A percentile compares a stretch with the other conserved stretches of the same genome.
Evolutionary conservation across 257 asterid species (phyloP).

Genomic region (Schizonepeta tenuifolia): DNA sequence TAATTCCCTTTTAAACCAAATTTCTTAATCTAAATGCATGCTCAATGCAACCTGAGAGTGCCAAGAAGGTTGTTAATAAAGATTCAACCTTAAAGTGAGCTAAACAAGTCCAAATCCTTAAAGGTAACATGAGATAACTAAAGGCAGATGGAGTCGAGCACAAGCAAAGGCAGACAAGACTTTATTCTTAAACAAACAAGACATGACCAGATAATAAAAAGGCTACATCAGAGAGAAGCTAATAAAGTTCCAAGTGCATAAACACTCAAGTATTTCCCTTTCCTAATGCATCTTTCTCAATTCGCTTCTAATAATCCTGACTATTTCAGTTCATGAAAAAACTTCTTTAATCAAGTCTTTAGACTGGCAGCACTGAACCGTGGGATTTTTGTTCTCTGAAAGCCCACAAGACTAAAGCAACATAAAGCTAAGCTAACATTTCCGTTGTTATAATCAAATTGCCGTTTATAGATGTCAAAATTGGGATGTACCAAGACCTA

Average conservation of each 20-base stretch:
- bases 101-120: too few species aligned
- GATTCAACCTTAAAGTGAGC: too few species aligned
- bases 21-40: not conserved
- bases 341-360: not conserved
- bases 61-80: not conserved
- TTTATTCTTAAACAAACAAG: too few species aligned
- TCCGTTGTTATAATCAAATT: slow-evolving; percentile 22
- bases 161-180: too few species aligned
- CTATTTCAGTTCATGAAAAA: not conserved
- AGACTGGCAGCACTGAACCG: not conserved
- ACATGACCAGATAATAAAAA: too few species aligned
- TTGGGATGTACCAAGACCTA: slow-evolving; percentile 26
- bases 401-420: not conserved
- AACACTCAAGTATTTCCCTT: not conserved
- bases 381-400: not conserved
- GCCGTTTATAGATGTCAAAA: slow-evolving; percentile 31
- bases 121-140: too few species aligned
- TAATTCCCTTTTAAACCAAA: too few species aligned
- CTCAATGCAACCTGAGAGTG: not conserved
- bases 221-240: too few species aligned
- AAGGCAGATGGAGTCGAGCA: too few species aligned
- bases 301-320: not conserved
- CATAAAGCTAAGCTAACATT: slow-evolving; percentile 4
- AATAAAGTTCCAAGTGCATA: not conserved
- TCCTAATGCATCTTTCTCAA: not conserved